phyloP scores from a whole-genome alignment of 2,329 filamentous ascomycete species.

The Nemania serpens region DNA sequence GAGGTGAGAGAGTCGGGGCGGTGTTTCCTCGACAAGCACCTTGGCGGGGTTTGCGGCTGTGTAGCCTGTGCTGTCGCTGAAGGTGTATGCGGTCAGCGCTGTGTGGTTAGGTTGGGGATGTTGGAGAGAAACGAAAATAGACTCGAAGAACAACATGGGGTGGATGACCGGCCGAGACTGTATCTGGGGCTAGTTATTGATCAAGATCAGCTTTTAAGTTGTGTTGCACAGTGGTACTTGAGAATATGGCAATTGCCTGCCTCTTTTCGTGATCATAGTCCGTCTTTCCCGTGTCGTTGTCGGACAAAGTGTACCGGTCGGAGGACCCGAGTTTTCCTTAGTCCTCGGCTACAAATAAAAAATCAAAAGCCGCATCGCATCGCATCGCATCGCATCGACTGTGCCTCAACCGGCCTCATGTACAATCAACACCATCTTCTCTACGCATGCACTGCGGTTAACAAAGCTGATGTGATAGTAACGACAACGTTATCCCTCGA shows the following conservation, averaged over 20 bases:
- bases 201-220: neutral
- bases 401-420: constrained; percentile 2
- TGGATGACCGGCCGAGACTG: constrained; percentile 6
- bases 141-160: constrained; percentile 1
- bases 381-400: constrained; percentile 16
- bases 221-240: neutral
- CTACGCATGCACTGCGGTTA: constrained; percentile 21
- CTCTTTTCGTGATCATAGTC: neutral
- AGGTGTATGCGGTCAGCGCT: constrained; percentile 25
- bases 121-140: constrained; percentile 21
- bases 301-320: constrained; percentile 12
- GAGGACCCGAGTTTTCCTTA: constrained; percentile 16
- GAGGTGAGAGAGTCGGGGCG: constrained; percentile 17
- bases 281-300: neutral
- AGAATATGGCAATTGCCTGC: neutral
- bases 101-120: constrained; percentile 10
- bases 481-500: neutral
- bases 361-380: neutral
- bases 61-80: neutral
- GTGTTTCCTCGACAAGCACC: constrained; percentile 1
- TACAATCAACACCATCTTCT: constrained; percentile 8
- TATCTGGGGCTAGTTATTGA: neutral
- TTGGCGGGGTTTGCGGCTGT: neutral
- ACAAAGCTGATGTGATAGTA: constrained; percentile 1
- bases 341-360: constrained; percentile 2